Evolutionary conservation across 2,329 filamentous ascomycete species (phyloP), one percentile per base, ranked within the genome.

Genomic region (Periconia digitata): DNA sequence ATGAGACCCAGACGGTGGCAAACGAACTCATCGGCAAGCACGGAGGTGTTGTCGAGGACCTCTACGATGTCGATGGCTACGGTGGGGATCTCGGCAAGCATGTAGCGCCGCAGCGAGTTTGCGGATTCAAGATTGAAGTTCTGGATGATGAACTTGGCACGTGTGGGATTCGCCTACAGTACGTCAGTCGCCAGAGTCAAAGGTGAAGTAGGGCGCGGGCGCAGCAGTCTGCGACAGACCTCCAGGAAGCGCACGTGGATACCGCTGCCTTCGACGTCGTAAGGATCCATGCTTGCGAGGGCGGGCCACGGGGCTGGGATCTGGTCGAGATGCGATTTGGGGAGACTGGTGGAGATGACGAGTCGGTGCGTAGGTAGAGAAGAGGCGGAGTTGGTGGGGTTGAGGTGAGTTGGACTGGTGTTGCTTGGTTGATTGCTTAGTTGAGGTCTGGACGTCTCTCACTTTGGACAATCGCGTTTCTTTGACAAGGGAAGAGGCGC

Each of bases 61-160:
- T 97, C 90, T 54, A 97, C 92, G 13, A 96, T 83, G 67, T 99
- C 92, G 71, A 97, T 92, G 55, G 94, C 92, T 62, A 97, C 85
- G 20, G 90, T 96, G 10, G 92, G 92, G 50, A 99, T 89, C 75
- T 99, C 92, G 63, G 90, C 89, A 58, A 96, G 86, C 76, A 97
- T 92, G 50, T 90, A 82, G 67, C 92, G 89, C 54, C 92, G 92
- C 53, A 97, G 76, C 39, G 91, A 88, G 79, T 99, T 99, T 63
- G 92, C 92, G 63, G 96, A 90, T 54, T 91, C 83, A 50, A 96
- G 85, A 69, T 95, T 90, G 64, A 92, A 89, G 70, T 90, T 90
- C 64, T 84, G 87, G 49, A 99, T 84, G 72, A 94, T 86, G 77
- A 97, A 97, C 75, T 96, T 87, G 71, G 96, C 91, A 65, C 89